phyloP scores from a whole-genome alignment of 495 filamentous ascomycete genomes.

The Aspergillus sclerotiicarbonarius region DNA sequence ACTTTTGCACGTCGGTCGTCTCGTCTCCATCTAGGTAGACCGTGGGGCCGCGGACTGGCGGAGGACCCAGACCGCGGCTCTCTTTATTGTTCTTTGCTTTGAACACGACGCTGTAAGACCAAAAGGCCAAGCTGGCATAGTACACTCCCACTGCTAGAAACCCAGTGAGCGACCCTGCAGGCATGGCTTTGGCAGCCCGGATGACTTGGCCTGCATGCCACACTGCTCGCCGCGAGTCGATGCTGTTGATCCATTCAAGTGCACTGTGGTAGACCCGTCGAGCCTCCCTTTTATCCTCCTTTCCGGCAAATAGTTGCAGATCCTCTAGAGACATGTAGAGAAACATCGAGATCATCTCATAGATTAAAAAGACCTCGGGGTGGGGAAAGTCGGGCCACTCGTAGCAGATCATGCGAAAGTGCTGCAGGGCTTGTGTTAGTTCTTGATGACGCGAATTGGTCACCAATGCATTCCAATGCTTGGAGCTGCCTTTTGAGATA shows the following conservation, averaged over 20 bases:
- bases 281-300: slow-evolving; percentile 61
- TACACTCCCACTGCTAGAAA: slow-evolving; percentile 61
- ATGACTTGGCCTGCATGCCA: slow-evolving; percentile 65
- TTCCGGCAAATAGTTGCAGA: slow-evolving; percentile 62
- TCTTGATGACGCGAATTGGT: slow-evolving; percentile 53
- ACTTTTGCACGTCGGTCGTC: slow-evolving; percentile 41
- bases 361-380: slow-evolving; percentile 41
- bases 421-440: slow-evolving; percentile 41
- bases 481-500: slow-evolving; percentile 38
- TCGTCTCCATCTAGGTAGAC: slow-evolving; percentile 52
- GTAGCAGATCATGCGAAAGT: slow-evolving; percentile 41
- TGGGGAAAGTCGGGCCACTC: slow-evolving; percentile 20
- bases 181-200: slow-evolving; percentile 49
- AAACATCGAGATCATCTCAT: slow-evolving; percentile 58
- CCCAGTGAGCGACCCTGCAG: slow-evolving; percentile 47
- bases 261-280: slow-evolving; percentile 51
- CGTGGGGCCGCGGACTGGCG: slow-evolving; percentile 14
- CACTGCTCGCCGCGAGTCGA: slow-evolving; percentile 53
- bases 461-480: slow-evolving; percentile 47
- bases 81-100: slow-evolving; percentile 27
- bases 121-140: slow-evolving; percentile 58
- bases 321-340: slow-evolving; percentile 62
- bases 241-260: slow-evolving; percentile 50
- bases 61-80: slow-evolving; percentile 9
- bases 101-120: slow-evolving; percentile 56